These are phyloP conservation scores for Nannizzia gypsea DNA, from an alignment of 2,329 filamentous ascomycete species.

Conservation along the genomic window DNA sequence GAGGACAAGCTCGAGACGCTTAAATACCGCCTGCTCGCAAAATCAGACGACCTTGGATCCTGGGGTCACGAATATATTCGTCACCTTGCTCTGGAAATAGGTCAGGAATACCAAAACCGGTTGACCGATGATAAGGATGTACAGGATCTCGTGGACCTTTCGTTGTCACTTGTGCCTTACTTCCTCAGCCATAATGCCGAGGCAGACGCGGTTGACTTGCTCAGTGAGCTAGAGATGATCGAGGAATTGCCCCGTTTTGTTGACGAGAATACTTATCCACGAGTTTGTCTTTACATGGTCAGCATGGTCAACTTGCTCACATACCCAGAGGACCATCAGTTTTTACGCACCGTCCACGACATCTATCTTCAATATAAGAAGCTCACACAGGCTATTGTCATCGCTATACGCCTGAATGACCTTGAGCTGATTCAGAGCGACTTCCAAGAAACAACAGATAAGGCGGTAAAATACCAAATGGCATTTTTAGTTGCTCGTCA, in stretches of 20 bases:
- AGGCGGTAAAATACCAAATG: slow-evolving; percentile 79
- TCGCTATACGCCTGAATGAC: slow-evolving; percentile 90
- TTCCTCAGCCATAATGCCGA: slow-evolving; percentile 97
- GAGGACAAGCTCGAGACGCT: slow-evolving; percentile 92
- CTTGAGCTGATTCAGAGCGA: slow-evolving; percentile 67
- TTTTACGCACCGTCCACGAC: slow-evolving; percentile 80
- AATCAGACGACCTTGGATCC: slow-evolving; percentile 82
- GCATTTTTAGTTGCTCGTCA: slow-evolving; percentile 87
- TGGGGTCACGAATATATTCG: slow-evolving; percentile 99
- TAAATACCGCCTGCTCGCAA: slow-evolving; percentile 84
- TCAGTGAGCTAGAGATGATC: slow-evolving; percentile 97
- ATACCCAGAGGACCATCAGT: slow-evolving; percentile 92
- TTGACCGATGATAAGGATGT: slow-evolving; percentile 73
- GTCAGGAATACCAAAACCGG: slow-evolving; percentile 82
- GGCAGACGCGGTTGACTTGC: slow-evolving; percentile 90
- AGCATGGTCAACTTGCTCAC: slow-evolving; percentile 97
- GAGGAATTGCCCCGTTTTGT: slow-evolving; percentile 79
- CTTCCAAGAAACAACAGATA: slow-evolving; percentile 68
- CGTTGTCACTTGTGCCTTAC: slow-evolving; percentile 73
- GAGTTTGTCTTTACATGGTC: slow-evolving; percentile 95
- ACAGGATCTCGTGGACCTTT: slow-evolving; percentile 74
- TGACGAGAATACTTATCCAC: slow-evolving; percentile 83
- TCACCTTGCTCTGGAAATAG: slow-evolving; percentile 89
- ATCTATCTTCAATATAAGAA: slow-evolving; percentile 93
- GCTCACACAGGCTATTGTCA: slow-evolving; percentile 80